Conservation (phyloP, 2,329 filamentous ascomycete genomes). For the Aaosphaeria arxii region DNA sequence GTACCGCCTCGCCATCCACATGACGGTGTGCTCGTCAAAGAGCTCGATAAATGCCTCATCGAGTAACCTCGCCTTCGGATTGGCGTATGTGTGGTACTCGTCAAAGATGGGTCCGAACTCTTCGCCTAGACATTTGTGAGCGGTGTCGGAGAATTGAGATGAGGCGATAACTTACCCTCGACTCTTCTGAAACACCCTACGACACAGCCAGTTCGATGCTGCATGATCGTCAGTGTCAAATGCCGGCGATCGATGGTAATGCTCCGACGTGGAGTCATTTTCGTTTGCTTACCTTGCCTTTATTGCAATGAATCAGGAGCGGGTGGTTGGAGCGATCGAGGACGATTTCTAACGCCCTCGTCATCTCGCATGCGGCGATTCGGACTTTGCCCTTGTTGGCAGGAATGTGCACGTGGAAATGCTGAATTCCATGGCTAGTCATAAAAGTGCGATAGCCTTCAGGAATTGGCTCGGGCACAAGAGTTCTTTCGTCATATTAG, state of each 20-base stretch:
- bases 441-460: slow-evolving; percentile 61
- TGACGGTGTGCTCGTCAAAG: slow-evolving; percentile 42
- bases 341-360: slow-evolving; percentile 67
- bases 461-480: slow-evolving; percentile 50
- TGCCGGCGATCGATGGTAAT: not conserved
- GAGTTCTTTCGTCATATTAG: slow-evolving; percentile 41
- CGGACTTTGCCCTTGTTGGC: slow-evolving; percentile 74
- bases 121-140: slow-evolving; percentile 49
- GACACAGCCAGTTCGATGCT: slow-evolving; percentile 90
- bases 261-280: not conserved
- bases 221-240: not conserved
- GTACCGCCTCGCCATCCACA: slow-evolving; percentile 36
- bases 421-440: slow-evolving; percentile 62
- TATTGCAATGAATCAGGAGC: slow-evolving; percentile 87
- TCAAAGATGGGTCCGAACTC: slow-evolving; percentile 58
- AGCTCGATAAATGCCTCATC: slow-evolving; percentile 46
- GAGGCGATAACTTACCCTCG: slow-evolving; percentile 39
- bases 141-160: not conserved
- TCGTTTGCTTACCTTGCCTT: slow-evolving; percentile 63
- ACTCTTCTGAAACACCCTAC: slow-evolving; percentile 74
- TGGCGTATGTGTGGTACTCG: slow-evolving; percentile 68
- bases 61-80: slow-evolving; percentile 47
- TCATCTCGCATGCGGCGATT: slow-evolving; percentile 53
- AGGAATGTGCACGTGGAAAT: slow-evolving; percentile 72
- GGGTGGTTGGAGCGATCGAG: slow-evolving; percentile 74